Evolutionary conservation across 306 rosid genomes (phyloP).

Genomic region (Chamaecrista fasciculata): DNA sequence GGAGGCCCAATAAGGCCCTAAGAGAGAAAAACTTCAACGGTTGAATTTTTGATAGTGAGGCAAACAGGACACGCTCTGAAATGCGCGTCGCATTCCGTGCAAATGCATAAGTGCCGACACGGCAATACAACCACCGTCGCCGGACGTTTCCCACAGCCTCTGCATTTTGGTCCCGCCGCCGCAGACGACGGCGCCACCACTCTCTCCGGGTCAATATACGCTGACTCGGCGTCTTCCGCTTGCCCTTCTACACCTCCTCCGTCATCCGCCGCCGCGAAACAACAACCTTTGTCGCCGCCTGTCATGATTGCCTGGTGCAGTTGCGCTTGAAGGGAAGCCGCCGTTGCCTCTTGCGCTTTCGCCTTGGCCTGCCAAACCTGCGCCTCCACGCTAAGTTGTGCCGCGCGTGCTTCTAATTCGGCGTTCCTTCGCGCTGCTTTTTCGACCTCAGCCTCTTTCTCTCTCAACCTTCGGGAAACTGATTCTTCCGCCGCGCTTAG

Average conservation of each 20-base stretch:
- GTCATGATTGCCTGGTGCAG: slow-evolving; percentile 70
- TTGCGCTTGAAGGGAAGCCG: slow-evolving; percentile 67
- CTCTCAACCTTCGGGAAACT: slow-evolving; percentile 49
- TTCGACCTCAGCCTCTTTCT: slow-evolving; percentile 67
- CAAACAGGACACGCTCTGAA: slow-evolving; percentile 79
- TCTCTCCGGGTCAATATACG: slow-evolving; percentile 68
- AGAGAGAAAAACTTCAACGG: slow-evolving; percentile 65
- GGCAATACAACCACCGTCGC: slow-evolving; percentile 81
- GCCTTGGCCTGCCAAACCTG: slow-evolving; percentile 89
- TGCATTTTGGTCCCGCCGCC: slow-evolving; percentile 71
- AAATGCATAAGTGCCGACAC: slow-evolving; percentile 80
- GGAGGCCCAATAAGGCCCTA: slow-evolving; percentile 35
- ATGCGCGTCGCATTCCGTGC: slow-evolving; percentile 62
- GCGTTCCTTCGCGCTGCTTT: slow-evolving; percentile 64
- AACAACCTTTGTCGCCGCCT: too few species aligned
- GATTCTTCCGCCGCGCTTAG: slow-evolving; percentile 64
- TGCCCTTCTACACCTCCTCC: slow-evolving; percentile 50
- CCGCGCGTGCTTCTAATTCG: slow-evolving; percentile 85
- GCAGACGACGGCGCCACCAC: slow-evolving; percentile 12
- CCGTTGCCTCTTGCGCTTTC: slow-evolving; percentile 67
- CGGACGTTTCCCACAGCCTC: slow-evolving; percentile 59
- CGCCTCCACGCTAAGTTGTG: slow-evolving; percentile 64
- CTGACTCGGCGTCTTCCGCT: slow-evolving; percentile 92
- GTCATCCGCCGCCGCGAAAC: slow-evolving; percentile 24
- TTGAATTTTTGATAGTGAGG: slow-evolving; percentile 59